Base-by-base conservation (phyloP, 2,329 filamentous ascomycete genomes). In the Byssoonygena ceratinophila region DNA sequence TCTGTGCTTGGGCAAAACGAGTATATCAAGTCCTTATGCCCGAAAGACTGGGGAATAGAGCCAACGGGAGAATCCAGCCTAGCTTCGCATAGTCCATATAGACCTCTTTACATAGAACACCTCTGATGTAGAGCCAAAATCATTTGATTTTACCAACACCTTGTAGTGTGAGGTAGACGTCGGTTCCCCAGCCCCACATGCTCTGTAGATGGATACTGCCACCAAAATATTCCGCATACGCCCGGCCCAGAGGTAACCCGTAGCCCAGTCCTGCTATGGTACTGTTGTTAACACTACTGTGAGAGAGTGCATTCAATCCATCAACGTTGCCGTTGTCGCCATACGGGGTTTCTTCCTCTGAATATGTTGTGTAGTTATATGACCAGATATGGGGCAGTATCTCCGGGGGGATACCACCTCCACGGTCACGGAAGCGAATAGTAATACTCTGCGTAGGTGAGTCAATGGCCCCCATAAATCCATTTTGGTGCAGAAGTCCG, bases 201-300 rank as follows among this genome's bases (percentile, higher is more conserved):
- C 88, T 96, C 75, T 98, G 91, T n/a, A 98, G 83, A 3, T 83
- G 83, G 54, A 98, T 92, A 2, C 90, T 90, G 0, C 92, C 92
- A 1, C 92, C 92, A 74, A 98, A 98, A 63, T 97, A 98, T 72
- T 98, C 91, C 0, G 92, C 92, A 64, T 98, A 98, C 0, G 92
- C 91, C 56, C 92, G 78, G 50, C 89, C 89, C 20, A 98, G 71
- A 1, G 92, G 92, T 57, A 98, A 66, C 0, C 92, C 92, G 66
- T 98, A 98, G 1, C 92, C 92, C 46, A 98, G 70, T 0, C 92
- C 92, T 0, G 92, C 92, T 55, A 98, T 94, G 41, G 86, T 91
- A 64, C 85, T 90, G 0, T 80, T 78, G 48, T 87, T 85, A 0
- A 79, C 81, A 51, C 82, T 84, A 27, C 82, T 81, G 1, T 79